Base-by-base conservation (phyloP, 306 rosid genomes). In the Spatholobus suberectus region DNA sequence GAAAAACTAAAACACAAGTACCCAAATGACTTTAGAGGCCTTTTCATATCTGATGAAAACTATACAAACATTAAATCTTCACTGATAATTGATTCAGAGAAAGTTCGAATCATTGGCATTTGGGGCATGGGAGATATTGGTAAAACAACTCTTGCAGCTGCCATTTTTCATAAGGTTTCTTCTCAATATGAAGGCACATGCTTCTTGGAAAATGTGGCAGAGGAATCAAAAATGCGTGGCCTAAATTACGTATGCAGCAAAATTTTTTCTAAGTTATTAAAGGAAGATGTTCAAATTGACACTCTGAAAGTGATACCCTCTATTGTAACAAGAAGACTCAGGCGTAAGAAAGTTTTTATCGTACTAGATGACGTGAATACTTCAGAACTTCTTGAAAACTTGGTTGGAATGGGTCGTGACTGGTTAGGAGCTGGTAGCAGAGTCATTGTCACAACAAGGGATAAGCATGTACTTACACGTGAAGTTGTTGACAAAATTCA, bases 51-150 rank as follows among this genome's bases (percentile, higher is more conserved):
- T 5, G 58, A 58, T 5, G 23, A 70, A 67, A 76, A 83, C 34
- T 46, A 32, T 13, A 17, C 70, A 17, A 1, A 0, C 0, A 2
- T 76, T 23, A 29, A 69, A 35, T 69, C 82, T 43, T 34, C 12
- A 9, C 3, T 82, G 15, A 41, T 8, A 77, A 26, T 4, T 3
- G 18, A 70, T 1, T 8, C 79, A 35, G 7, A 0, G 3, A 26
- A 58, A 46, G 38, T 83, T 59, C 23, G 20, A 59, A 24, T 70
- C 2, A 23, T 83, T 58, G 86, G 86, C 59, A 46, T 83, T 24
- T 70, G 82, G 82, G 86, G 78, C 27, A 77, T 83, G 78, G 73
- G 74, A 1, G 65, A 70, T 61, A 77, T 83, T 6, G 86, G 86
- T 6, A 83, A 83, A 20, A 83, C 86, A 51, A 69, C 73, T 5